Conservation (phyloP, 148 eudicot species). For the Fagopyrum homotropicum region DNA sequence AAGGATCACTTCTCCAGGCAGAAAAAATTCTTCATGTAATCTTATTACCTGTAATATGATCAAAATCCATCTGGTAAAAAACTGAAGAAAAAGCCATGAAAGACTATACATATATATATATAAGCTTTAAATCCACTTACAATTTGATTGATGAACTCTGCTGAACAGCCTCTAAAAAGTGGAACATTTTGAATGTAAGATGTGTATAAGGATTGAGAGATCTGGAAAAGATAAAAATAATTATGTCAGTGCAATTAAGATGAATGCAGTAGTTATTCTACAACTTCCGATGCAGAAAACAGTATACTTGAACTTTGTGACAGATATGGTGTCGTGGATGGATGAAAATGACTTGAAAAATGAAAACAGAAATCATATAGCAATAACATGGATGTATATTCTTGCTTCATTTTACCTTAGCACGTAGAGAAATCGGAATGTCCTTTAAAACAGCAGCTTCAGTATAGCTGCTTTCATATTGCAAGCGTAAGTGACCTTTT, state of each 20-base stretch:
- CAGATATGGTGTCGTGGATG: neutral
- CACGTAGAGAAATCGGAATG: constrained; percentile 64
- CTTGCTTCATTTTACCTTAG: constrained; percentile 40
- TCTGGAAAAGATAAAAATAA: constrained; percentile 36
- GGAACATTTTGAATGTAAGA: constrained; percentile 47
- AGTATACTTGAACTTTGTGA: neutral
- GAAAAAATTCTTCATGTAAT: constrained; percentile 89
- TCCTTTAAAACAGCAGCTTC: constrained; percentile 57
- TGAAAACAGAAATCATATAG: neutral
- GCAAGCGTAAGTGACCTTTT: constrained; percentile 58
- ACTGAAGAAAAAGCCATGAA: neutral
- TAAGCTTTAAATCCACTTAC: constrained; percentile 33
- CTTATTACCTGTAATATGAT: constrained; percentile 53
- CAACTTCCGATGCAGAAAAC: neutral
- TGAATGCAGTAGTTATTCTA: neutral
- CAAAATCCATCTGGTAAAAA: neutral
- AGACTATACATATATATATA: neutral
- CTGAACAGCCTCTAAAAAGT: constrained; percentile 75
- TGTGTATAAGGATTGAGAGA: constrained; percentile 60
- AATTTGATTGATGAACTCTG: constrained; percentile 83
- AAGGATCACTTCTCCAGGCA: constrained; percentile 90
- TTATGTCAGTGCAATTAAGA: neutral
- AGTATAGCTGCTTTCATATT: constrained; percentile 68
- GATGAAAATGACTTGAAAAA: neutral
- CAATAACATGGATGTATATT: neutral